Conservation (phyloP, 75 land plant species). For the Cunninghamia lanceolata region DNA sequence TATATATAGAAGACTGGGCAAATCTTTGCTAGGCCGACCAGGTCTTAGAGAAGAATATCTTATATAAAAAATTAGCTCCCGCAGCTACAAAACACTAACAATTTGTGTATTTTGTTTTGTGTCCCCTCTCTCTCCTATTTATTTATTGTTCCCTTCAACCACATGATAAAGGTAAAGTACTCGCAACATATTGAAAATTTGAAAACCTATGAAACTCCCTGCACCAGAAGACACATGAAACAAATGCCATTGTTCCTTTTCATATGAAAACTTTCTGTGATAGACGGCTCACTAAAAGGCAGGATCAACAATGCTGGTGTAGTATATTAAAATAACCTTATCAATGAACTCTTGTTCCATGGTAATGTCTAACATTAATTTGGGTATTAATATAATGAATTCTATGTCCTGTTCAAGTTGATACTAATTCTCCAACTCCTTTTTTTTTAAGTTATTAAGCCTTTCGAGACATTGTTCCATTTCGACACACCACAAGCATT, state of each 20-base stretch:
- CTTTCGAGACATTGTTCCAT: constrained; percentile 30
- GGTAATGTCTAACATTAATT: constrained; percentile 6
- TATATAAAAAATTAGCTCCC: too few relatives aligned
- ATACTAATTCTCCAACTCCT: neutral
- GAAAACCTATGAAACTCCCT: too few relatives aligned
- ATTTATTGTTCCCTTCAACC: too few relatives aligned
- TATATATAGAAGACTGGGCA: too few relatives aligned
- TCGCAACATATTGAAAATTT: too few relatives aligned
- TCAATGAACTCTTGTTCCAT: constrained; percentile 23
- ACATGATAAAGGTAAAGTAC: too few relatives aligned
- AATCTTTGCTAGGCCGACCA: too few relatives aligned
- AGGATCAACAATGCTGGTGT: constrained; percentile 29
- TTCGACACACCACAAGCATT: constrained; percentile 36
- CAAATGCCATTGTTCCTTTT: neutral
- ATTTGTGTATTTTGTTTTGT: too few relatives aligned
- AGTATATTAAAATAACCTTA: constrained; percentile 35
- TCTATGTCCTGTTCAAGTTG: neutral
- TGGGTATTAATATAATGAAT: neutral
- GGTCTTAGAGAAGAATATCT: too few relatives aligned
- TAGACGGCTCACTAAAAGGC: constrained; percentile 13
- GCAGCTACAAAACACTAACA: too few relatives aligned
- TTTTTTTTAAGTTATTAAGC: constrained; percentile 22
- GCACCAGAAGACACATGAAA: too few relatives aligned
- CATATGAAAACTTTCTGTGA: neutral
- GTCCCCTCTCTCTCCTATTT: too few relatives aligned